These are phyloP conservation scores for Aspergillus melleus DNA, from an alignment of 2,329 filamentous ascomycete genomes.

Conservation along the genomic window DNA sequence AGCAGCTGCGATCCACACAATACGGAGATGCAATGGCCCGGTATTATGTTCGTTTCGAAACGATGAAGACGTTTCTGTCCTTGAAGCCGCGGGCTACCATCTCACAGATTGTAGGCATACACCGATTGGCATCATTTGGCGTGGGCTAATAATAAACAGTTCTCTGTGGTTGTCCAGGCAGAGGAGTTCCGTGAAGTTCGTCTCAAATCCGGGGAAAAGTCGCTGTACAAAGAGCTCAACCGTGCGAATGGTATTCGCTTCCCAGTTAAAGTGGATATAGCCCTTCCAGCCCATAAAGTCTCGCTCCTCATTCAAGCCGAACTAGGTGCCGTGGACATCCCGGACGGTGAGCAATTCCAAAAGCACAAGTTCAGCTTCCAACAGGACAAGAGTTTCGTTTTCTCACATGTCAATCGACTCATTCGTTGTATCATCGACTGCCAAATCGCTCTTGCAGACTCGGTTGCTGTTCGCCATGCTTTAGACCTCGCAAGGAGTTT, in stretches of 20 bases:
- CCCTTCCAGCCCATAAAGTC: constrained; percentile 69
- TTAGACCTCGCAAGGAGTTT: constrained; percentile 78
- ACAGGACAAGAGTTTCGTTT: constrained; percentile 63
- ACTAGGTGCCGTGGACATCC: constrained; percentile 66
- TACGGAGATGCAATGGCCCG: constrained; percentile 79
- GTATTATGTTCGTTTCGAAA: constrained; percentile 77
- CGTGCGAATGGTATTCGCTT: constrained; percentile 67
- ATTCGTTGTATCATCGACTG: constrained; percentile 77
- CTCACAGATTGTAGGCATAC: constrained; percentile 64
- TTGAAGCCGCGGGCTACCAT: constrained; percentile 62
- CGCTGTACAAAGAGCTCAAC: constrained; percentile 71
- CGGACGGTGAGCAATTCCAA: constrained; percentile 57
- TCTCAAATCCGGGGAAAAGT: constrained; percentile 68
- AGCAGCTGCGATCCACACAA: constrained; percentile 62
- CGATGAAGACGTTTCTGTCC: constrained; percentile 70
- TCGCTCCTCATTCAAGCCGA: constrained; percentile 75
- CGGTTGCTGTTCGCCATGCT: constrained; percentile 64
- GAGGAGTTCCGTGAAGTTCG: constrained; percentile 72
- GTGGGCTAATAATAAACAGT: constrained; percentile 46
- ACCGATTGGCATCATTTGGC: background rate
- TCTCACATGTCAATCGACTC: constrained; percentile 68
- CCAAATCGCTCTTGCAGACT: constrained; percentile 63
- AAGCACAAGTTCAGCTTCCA: constrained; percentile 58
- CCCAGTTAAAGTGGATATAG: constrained; percentile 67
- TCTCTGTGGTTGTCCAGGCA: constrained; percentile 66